Percentiles rank a stretch among this genome's conserved stretches.
phyloP scores from a whole-genome alignment of 2,329 filamentous ascomycete genomes.

The Colletotrichum sp. region DNA sequence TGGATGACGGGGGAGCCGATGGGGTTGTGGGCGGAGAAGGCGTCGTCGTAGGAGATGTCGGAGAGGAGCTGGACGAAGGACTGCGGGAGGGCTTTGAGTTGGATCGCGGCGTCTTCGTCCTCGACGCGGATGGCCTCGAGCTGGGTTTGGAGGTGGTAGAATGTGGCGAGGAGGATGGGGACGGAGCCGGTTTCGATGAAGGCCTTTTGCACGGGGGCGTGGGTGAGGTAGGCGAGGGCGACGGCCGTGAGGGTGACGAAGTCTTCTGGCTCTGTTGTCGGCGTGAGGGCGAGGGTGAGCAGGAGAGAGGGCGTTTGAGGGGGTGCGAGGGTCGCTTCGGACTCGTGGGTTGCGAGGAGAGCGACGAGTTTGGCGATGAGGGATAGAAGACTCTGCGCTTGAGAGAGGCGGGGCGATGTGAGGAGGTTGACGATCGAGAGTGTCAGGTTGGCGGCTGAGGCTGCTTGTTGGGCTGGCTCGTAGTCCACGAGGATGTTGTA shows the following conservation, averaged over 20 bases:
- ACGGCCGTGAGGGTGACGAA: constrained; percentile 58
- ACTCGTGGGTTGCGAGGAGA: constrained; percentile 57
- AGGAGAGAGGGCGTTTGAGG: constrained; percentile 53
- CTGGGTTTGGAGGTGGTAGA: constrained; percentile 51
- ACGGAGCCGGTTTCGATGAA: constrained; percentile 47
- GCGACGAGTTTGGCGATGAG: constrained; percentile 63
- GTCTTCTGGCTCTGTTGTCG: constrained; percentile 55
- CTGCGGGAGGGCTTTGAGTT: constrained; percentile 53
- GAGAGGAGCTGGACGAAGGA: constrained; percentile 57
- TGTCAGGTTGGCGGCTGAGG: constrained; percentile 55
- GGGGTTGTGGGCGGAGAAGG: constrained; percentile 47
- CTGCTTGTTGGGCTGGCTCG: constrained; percentile 62
- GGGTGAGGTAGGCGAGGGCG: constrained; percentile 61
- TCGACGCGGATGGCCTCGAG: constrained; percentile 45
- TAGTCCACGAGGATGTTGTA: constrained; percentile 70
- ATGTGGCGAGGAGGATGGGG: constrained; percentile 50
- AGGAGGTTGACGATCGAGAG: constrained; percentile 54
- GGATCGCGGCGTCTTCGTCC: constrained; percentile 46
- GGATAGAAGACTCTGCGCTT: constrained; percentile 48
- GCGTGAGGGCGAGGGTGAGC: constrained; percentile 51
- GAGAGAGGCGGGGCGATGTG: constrained; percentile 45
- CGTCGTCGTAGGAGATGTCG: constrained; percentile 55
- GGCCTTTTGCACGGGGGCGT: constrained; percentile 54
- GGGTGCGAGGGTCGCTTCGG: constrained; percentile 48
- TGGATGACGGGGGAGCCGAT: constrained; percentile 46